phyloP scores from a whole-genome alignment of 768 basidiomycete species.

The Galerina sulciceps region DNA sequence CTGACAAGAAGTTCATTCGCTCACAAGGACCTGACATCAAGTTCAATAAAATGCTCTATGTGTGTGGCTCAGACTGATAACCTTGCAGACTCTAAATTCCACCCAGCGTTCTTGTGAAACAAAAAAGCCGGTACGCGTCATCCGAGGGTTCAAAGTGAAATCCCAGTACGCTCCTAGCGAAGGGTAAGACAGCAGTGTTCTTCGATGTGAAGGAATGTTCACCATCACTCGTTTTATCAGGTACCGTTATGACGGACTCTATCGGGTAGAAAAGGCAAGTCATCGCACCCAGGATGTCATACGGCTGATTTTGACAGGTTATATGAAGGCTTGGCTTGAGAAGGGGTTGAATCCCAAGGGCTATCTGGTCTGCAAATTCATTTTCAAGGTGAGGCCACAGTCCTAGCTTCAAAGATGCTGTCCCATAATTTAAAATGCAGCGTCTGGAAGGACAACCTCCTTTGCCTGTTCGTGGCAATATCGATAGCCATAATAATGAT shows the following conservation, averaged over 20 bases:
- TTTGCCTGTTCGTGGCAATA: constrained; percentile 40
- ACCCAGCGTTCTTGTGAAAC: constrained; percentile 76
- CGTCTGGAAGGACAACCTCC: constrained; percentile 61
- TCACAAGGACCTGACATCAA: constrained; percentile 15
- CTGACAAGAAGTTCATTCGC: not conserved
- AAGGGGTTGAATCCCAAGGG: constrained; percentile 70
- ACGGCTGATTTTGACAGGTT: not conserved
- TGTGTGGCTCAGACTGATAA: constrained; percentile 21
- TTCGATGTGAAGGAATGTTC: no score
- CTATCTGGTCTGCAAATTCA: constrained; percentile 83
- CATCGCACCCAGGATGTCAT: not conserved
- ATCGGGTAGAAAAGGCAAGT: constrained; percentile 71
- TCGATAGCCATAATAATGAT: constrained; percentile 24
- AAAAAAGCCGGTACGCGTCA: constrained; percentile 82
- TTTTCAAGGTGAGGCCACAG: constrained; percentile 65
- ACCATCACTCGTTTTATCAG: constrained; percentile 36
- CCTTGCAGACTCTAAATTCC: not conserved
- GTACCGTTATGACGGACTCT: constrained; percentile 92
- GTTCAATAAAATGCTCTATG: constrained; percentile 75
- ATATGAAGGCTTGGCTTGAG: constrained; percentile 71
- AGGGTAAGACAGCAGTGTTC: constrained; percentile 53
- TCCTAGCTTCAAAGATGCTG: not conserved
- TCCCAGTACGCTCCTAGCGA: constrained; percentile 79
- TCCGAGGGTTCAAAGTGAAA: constrained; percentile 79
- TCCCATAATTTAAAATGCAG: constrained; percentile 30